Conservation (phyloP, 2,329 filamentous ascomycete species). For the Fusarium illudens region DNA sequence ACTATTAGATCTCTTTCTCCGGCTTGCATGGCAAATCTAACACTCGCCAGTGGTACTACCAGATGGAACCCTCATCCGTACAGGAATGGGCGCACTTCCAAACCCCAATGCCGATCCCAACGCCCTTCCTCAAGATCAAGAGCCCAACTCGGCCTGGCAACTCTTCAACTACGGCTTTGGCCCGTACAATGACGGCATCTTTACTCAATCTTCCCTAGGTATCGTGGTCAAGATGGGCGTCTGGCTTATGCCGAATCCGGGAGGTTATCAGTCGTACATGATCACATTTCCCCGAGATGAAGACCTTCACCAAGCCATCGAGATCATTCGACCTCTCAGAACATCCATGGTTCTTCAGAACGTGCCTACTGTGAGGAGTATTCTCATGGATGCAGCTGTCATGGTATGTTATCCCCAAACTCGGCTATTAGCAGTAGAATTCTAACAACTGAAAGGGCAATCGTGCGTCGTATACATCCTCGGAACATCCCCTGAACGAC, state of each 20-base stretch:
- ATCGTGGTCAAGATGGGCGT: slow-evolving; percentile 35
- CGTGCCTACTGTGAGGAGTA: slow-evolving; percentile 29
- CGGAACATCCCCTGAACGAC: slow-evolving; percentile 14
- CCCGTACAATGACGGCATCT: slow-evolving; percentile 28
- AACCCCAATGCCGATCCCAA: slow-evolving; percentile 25
- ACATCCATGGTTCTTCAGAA: slow-evolving; percentile 36
- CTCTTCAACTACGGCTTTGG: slow-evolving; percentile 32
- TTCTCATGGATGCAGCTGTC: slow-evolving; percentile 34
- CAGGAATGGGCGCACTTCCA: slow-evolving; percentile 31
- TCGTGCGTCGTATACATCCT: slow-evolving; percentile 14
- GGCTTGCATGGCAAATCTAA: neutral
- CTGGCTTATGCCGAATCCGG: slow-evolving; percentile 30
- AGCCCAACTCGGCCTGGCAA: slow-evolving; percentile 28
- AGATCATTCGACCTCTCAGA: slow-evolving; percentile 32
- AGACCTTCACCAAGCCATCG: slow-evolving; percentile 31
- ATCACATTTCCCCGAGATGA: slow-evolving; percentile 34
- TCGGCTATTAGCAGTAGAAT: too few species aligned
- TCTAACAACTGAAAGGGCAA: neutral
- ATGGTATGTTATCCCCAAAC: neutral
- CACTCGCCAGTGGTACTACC: slow-evolving; percentile 11
- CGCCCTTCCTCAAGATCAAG: slow-evolving; percentile 21
- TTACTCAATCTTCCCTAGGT: slow-evolving; percentile 24
- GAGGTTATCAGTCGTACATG: slow-evolving; percentile 29
- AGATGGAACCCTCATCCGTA: slow-evolving; percentile 20
- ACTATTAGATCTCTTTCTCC: neutral